A percentile compares a stretch with the other conserved stretches of the same genome.
phyloP scores from a whole-genome alignment of 495 filamentous ascomycete genomes.

The Podospora pseudoanserina region DNA sequence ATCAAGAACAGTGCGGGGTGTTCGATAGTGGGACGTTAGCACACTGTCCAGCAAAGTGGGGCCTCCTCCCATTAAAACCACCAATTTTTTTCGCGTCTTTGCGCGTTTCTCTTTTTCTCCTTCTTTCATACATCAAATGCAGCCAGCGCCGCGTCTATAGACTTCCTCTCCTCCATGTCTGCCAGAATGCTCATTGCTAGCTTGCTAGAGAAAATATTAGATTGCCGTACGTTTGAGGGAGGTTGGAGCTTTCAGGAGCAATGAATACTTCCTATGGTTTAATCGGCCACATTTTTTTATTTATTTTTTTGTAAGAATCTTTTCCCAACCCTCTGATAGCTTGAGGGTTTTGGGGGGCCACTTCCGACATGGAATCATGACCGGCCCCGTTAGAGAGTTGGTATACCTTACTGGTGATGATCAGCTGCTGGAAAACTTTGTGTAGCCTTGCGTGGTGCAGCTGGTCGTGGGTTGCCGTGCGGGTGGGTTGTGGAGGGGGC shows the following conservation, averaged over 20 bases:
- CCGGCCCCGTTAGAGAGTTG: too few relatives aligned
- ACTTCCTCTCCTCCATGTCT: conserved; percentile 27
- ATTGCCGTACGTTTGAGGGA: conserved; percentile 41
- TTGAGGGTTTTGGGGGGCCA: too few relatives aligned
- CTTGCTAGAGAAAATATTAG: conserved; percentile 28
- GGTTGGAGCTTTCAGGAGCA: conserved; percentile 26
- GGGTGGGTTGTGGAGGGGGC: background rate
- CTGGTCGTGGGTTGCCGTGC: too few relatives aligned
- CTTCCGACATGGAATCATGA: too few relatives aligned
- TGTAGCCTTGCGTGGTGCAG: too few relatives aligned
- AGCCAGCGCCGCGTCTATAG: conserved; percentile 34
- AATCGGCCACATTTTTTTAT: conserved; percentile 27
- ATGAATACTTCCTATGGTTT: conserved; percentile 37
- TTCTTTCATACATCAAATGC: conserved; percentile 25
- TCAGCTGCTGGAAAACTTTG: background rate
- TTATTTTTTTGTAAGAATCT: too few relatives aligned
- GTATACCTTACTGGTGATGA: background rate
- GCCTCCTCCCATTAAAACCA: background rate
- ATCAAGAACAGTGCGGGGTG: background rate
- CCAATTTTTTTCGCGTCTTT: background rate
- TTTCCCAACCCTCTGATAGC: too few relatives aligned
- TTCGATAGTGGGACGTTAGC: too few relatives aligned
- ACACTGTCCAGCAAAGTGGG: background rate
- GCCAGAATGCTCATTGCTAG: conserved; percentile 28
- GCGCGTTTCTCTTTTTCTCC: conserved; percentile 15